phyloP scores from a whole-genome alignment of 1,284 basidiomycete species.

The Papiliotrema nemorosa region DNA sequence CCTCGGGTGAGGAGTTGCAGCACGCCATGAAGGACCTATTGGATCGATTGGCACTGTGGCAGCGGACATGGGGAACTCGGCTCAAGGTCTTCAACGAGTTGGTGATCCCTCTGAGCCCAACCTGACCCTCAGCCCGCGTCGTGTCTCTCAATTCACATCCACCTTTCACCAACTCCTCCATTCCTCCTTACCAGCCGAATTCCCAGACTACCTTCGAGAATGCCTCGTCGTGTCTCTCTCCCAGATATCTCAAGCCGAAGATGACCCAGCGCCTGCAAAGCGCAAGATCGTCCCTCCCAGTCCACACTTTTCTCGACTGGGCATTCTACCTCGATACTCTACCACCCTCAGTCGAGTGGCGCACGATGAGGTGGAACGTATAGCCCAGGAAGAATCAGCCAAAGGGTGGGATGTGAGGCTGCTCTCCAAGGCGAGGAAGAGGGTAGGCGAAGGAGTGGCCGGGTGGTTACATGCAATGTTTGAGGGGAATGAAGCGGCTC shows the following conservation, averaged over 20 bases:
- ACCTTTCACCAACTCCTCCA: constrained; percentile 37
- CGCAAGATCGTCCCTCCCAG: constrained; percentile 5
- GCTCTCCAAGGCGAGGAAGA: constrained; percentile 61
- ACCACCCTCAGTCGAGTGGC: constrained; percentile 75
- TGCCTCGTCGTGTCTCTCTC: constrained; percentile 36
- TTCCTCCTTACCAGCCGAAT: constrained; percentile 33
- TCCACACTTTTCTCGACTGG: constrained; percentile 62
- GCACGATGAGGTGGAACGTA: constrained; percentile 74
- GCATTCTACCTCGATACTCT: constrained; percentile 78
- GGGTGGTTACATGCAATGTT: constrained; percentile 80
- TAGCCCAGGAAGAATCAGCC: constrained; percentile 64
- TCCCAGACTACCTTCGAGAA: constrained; percentile 33
- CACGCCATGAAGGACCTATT: constrained; percentile 33
- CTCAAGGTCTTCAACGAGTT: constrained; percentile 38
- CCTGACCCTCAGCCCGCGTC: constrained; percentile 18
- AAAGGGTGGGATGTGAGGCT: constrained; percentile 67
- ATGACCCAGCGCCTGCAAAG: constrained; percentile 6
- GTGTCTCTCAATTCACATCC: constrained; percentile 37
- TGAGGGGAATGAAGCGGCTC: constrained; percentile 44
- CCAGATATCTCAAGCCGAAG: constrained; percentile 11
- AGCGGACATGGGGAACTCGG: constrained; percentile 42
- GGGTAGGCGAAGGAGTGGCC: constrained; percentile 73
- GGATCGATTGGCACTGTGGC: constrained; percentile 42
- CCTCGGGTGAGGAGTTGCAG: constrained; percentile 7
- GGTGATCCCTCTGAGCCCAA: constrained; percentile 8